phyloP scores from a whole-genome alignment of 2,329 filamentous ascomycete genomes.

The Penicillium palitans region DNA sequence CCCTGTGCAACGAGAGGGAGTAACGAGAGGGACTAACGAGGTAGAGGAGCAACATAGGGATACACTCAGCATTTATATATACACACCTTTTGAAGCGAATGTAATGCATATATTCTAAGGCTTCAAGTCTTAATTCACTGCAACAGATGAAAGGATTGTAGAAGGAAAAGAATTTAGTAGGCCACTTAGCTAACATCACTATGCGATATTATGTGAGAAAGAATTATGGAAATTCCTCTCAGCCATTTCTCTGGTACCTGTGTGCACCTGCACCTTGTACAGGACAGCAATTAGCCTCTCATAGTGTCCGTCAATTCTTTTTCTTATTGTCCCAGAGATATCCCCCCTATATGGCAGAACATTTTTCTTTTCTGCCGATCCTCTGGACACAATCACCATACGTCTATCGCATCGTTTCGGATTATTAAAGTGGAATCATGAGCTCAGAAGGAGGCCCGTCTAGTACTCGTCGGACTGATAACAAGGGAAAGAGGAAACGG shows the following conservation, averaged over 20 bases:
- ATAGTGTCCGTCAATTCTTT: neutral
- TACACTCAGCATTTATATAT: neutral
- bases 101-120: neutral
- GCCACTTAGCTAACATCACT: neutral
- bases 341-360: rapidly evolving
- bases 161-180: rapidly evolving
- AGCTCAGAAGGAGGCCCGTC: neutral
- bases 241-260: neutral
- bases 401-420: neutral
- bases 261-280: neutral
- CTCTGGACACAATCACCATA: neutral
- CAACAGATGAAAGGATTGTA: too few relatives aligned
- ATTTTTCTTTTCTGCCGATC: too few relatives aligned
- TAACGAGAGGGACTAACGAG: neutral
- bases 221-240: too few relatives aligned
- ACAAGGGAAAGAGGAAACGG: neutral
- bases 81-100: rapidly evolving
- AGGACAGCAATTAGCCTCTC: neutral
- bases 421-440: neutral
- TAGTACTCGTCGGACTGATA: neutral
- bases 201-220: neutral
- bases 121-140: too few relatives aligned
- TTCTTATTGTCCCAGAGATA: neutral
- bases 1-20: neutral
- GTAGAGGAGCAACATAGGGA: neutral